Evolutionary conservation across 257 asterid genomes (phyloP).

Genomic region (Forsythia viridissima): DNA sequence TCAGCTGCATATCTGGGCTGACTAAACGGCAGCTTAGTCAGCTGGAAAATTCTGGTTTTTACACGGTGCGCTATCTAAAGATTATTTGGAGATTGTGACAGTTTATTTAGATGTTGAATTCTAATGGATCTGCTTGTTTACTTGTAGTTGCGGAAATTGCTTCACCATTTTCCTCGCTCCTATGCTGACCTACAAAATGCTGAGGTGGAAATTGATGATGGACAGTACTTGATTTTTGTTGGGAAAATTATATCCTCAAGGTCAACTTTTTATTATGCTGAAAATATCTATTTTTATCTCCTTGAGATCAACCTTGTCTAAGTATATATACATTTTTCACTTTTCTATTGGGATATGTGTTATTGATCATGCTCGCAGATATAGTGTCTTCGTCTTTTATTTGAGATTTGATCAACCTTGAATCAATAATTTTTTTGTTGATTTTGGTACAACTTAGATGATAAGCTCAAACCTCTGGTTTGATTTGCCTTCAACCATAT

Average conservation of each 20-base stretch:
- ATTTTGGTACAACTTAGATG: background rate
- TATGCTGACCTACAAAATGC: slow-evolving; percentile 93
- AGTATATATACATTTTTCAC: background rate
- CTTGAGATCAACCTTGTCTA: background rate
- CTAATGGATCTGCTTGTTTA: slow-evolving; percentile 38
- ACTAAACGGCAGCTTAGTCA: slow-evolving; percentile 60
- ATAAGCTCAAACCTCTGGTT: background rate
- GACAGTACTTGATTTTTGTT: slow-evolving; percentile 80
- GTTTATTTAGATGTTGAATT: slow-evolving; percentile 20
- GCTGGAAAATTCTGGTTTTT: slow-evolving; percentile 79
- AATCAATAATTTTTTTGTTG: background rate
- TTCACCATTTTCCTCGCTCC: slow-evolving; percentile 94
- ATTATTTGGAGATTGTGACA: slow-evolving; percentile 8
- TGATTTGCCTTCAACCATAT: background rate
- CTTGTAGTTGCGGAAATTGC: slow-evolving; percentile 82
- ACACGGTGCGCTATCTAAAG: slow-evolving; percentile 58
- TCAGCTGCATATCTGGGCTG: slow-evolving; percentile 64
- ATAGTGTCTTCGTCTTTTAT: background rate
- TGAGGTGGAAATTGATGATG: slow-evolving; percentile 79
- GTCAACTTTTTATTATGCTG: slow-evolving; percentile 31
- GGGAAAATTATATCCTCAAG: slow-evolving; percentile 83
- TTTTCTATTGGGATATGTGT: background rate
- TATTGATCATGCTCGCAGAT: background rate
- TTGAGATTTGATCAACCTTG: background rate
- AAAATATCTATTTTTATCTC: background rate